phyloP scores from a whole-genome alignment of 2,329 filamentous ascomycete species.

The Fusarium sp. region DNA sequence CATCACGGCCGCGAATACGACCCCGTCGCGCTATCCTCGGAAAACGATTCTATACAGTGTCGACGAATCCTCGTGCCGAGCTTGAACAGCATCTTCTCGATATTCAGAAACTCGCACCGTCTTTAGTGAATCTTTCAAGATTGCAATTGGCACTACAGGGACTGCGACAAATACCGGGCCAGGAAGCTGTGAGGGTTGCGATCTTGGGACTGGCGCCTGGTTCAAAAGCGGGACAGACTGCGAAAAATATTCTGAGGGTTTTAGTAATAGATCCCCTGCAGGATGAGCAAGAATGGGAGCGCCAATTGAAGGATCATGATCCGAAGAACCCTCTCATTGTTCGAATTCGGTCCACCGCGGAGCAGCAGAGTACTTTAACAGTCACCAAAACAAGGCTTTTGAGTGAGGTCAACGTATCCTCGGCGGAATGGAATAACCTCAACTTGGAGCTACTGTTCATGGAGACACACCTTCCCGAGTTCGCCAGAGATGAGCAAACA shows the following conservation, averaged over 20 bases:
- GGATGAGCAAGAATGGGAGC: constrained; percentile 74
- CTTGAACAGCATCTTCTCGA: constrained; percentile 69
- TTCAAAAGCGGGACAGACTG: constrained; percentile 58
- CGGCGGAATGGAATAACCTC: constrained; percentile 68
- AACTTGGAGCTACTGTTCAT: constrained; percentile 74
- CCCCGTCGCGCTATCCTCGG: constrained; percentile 40
- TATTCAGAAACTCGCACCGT: constrained; percentile 70
- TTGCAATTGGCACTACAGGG: constrained; percentile 78
- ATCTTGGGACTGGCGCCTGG: constrained; percentile 62
- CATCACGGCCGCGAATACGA: constrained; percentile 40
- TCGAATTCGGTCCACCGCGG: constrained; percentile 57
- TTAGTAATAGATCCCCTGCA: constrained; percentile 77
- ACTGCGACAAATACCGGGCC: constrained; percentile 65
- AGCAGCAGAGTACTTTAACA: constrained; percentile 46
- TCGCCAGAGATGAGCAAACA: constrained; percentile 47
- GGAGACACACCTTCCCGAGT: constrained; percentile 58
- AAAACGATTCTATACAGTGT: constrained; percentile 43
- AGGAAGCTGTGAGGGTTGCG: constrained; percentile 69
- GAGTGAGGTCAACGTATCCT: constrained; percentile 71
- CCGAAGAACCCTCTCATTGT: constrained; percentile 71
- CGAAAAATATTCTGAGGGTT: constrained; percentile 74
- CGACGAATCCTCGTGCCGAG: constrained; percentile 59
- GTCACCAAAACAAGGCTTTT: constrained; percentile 56
- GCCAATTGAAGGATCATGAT: constrained; percentile 65
- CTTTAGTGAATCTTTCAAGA: constrained; percentile 74